Percentiles rank a stretch among this genome's conserved stretches.
Conservation (phyloP, 2,329 filamentous ascomycete species). For the Malbranchea cinnamomea region DNA sequence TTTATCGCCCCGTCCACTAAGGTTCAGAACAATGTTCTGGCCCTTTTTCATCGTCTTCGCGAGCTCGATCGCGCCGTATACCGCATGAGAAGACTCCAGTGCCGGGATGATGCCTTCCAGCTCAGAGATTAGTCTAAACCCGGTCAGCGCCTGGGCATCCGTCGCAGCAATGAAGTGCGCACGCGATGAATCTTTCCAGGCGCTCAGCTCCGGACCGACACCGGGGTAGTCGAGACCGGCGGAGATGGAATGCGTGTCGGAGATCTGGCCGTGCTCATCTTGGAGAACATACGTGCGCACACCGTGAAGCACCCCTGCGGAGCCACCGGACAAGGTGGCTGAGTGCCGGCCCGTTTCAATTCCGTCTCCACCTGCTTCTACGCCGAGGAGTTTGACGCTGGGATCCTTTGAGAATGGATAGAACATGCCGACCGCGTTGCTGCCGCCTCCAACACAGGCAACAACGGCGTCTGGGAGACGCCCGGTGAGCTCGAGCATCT, state of each 20-base stretch:
- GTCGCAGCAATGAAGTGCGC: slow-evolving; percentile 85
- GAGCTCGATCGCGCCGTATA: slow-evolving; percentile 76
- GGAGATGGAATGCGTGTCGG: slow-evolving; percentile 89
- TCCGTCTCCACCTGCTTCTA: slow-evolving; percentile 91
- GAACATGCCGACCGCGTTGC: slow-evolving; percentile 96
- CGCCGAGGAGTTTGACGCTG: slow-evolving; percentile 75
- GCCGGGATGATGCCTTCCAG: slow-evolving; percentile 95
- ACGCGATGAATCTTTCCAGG: slow-evolving; percentile 81
- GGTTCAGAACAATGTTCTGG: slow-evolving; percentile 81
- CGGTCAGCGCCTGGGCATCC: slow-evolving; percentile 75
- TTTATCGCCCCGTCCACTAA: slow-evolving; percentile 91
- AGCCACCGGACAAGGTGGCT: slow-evolving; percentile 72
- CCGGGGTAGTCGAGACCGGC: slow-evolving; percentile 95
- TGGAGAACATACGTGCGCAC: slow-evolving; percentile 93
- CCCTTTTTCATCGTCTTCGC: slow-evolving; percentile 85
- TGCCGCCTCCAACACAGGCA: slow-evolving; percentile 89
- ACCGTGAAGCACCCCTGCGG: slow-evolving; percentile 87
- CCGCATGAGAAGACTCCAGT: slow-evolving; percentile 81
- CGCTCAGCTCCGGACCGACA: slow-evolving; percentile 80
- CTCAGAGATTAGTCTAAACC: slow-evolving; percentile 72
- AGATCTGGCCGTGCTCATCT: slow-evolving; percentile 81
- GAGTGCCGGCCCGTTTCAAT: slow-evolving; percentile 73
- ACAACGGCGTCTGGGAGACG: slow-evolving; percentile 93
- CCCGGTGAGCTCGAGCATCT: slow-evolving; percentile 70
- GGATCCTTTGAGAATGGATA: slow-evolving; percentile 82